phyloP scores from a whole-genome alignment of 192 early-diverging fungal species.

The Dispira parvispora region DNA sequence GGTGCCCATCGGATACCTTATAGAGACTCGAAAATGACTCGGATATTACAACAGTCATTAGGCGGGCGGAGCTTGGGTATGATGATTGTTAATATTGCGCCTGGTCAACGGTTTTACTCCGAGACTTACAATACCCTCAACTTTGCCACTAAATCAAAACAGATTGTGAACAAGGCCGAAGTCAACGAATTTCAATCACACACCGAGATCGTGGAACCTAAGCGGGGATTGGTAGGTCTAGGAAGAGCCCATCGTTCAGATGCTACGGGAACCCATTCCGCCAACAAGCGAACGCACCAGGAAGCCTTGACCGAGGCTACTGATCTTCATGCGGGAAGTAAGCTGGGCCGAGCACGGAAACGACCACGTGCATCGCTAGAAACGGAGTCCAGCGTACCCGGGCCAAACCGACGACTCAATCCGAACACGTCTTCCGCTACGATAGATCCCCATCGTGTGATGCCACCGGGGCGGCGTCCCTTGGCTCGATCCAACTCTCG shows the following conservation, averaged over 20 bases:
- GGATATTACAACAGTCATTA: slow-evolving; percentile 43
- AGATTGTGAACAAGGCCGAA: slow-evolving; percentile 34
- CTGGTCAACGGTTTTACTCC: slow-evolving; percentile 26
- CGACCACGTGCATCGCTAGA: neutral
- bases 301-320: slow-evolving; percentile 17
- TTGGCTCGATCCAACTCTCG: neutral
- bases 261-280: too few relatives aligned
- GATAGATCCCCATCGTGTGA: neutral
- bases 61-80: slow-evolving; percentile 41
- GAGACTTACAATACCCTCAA: slow-evolving; percentile 43
- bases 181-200: slow-evolving; percentile 12
- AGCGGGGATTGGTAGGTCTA: slow-evolving; percentile 7
- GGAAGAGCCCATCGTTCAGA: slow-evolving; percentile 15
- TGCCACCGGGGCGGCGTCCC: neutral
- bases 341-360: neutral
- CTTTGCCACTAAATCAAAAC: slow-evolving; percentile 43
- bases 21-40: slow-evolving; percentile 51
- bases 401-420: too few relatives aligned
- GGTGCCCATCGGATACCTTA: slow-evolving; percentile 36
- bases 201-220: neutral
- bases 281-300: slow-evolving; percentile 20
- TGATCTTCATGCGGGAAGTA: neutral
- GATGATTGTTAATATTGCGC: slow-evolving; percentile 52
- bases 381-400: neutral
- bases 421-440: neutral